Evolutionary conservation across 176 grass and related monocot species (phyloP), one percentile per base, ranked within the genome.

Genomic region (Aegilops speltoides): DNA sequence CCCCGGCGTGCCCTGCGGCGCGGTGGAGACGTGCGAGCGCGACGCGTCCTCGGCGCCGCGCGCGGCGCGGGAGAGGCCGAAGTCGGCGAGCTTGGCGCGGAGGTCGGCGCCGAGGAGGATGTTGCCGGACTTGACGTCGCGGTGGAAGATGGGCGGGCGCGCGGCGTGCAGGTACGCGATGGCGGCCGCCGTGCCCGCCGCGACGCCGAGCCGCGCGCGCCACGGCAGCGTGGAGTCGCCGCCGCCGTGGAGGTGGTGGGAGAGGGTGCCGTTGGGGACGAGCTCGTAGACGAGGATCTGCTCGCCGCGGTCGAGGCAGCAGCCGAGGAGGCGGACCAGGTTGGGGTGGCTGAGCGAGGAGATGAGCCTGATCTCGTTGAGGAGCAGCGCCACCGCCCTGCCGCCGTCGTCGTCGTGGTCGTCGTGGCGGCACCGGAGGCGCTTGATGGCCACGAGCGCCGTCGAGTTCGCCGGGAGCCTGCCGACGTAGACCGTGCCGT

Each of bases 51-150:
- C 74, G 26, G 13, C 4, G 22, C 11, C 75, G 41, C 50, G 2
- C 24, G 20, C 94, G 25, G 79, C 56, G 59, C 94, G 89, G 4
- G 94, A 93, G n/a, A 99, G 89, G 0, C 97, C 97, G 61, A 99
- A 99, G 88, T 99, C 97, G 45, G 97, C 94, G 50, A 98, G 86
- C 87, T 93, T 96, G 0, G 97, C 82, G 0, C 89, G 83, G 48
- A 99, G 86, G 14, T 83, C 52, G 52, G 32, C 80, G 82, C 94
- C 92, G 6, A 98, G 79, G 40, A 98, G 82, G 86, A 98, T 98
- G 90, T 98, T 98, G 77, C 90, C 94, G 5, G 97, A 96, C 85
- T 98, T 98, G 75, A 98, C 78, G 81, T 98, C 97, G 4, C 97
- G 97, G 90, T 98, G 97, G 78, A 91, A 94, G 73, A 98, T 96